Percentiles rank a stretch among this genome's conserved stretches.
Evolutionary conservation across 2,329 filamentous ascomycete genomes (phyloP).

Genomic region (Talaromyces sp.): DNA sequence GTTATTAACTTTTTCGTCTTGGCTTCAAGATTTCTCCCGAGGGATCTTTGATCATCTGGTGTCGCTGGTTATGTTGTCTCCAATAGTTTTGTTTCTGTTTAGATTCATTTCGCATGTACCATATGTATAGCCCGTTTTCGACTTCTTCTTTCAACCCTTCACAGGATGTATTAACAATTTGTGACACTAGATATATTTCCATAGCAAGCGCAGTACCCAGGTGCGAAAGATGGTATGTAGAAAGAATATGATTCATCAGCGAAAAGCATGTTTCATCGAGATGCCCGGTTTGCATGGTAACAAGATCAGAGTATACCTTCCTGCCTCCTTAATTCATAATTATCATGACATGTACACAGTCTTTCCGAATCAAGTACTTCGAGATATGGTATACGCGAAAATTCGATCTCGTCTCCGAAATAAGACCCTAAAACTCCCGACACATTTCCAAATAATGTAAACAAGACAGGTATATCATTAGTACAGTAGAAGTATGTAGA

Average conservation of each 20-base stretch:
- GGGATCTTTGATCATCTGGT: constrained; percentile 3
- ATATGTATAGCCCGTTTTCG: constrained; percentile 10
- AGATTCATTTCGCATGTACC: constrained; percentile 1
- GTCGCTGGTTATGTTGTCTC: neutral
- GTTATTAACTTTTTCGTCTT: constrained; percentile 1
- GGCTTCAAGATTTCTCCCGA: neutral
- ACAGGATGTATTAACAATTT: constrained; percentile 14
- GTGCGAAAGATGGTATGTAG: neutral
- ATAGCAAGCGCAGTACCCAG: neutral
- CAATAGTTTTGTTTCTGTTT: neutral
- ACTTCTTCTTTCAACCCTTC: neutral
- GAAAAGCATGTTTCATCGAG: neutral
- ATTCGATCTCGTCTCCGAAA: neutral
- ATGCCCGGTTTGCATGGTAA: neutral
- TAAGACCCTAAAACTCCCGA: neutral
- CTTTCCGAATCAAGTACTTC: neutral
- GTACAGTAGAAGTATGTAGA: neutral
- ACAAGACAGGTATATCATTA: neutral
- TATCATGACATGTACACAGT: neutral
- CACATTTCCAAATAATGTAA: neutral
- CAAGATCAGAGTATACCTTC: neutral
- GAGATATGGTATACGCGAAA: neutral
- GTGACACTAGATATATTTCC: neutral
- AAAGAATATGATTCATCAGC: neutral
- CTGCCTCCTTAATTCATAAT: neutral